Base-by-base conservation (phyloP, 78 protist species). In the Diacronema lutheri region DNA sequence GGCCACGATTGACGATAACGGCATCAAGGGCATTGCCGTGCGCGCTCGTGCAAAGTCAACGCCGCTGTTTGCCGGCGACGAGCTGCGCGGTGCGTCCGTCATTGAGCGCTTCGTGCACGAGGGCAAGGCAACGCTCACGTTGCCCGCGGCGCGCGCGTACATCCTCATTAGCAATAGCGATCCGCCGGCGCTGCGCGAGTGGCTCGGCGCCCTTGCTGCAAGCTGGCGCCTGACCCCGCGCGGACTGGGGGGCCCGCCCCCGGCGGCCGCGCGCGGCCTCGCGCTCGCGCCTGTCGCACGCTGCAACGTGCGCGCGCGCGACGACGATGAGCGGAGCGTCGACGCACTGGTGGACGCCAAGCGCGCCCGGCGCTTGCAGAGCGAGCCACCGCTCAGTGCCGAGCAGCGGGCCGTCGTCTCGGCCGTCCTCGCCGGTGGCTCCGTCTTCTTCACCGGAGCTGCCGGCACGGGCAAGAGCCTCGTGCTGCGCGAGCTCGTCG, bases 361-460 rank as follows among this genome's bases (percentile, higher is more conserved):
- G 66, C 66, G 19, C 33, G 25, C 66, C 31, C 0, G 6, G 25
- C 4, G 25, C 12, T 1, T 29, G 20, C 33, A 60, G 13, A 5
- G 7, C 25, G 7, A 60, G 31, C 66, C 31, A 1, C 33, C 31
- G 66, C 11, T 64, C 71, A 64, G 10, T 40, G 40, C 35, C 29
- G 78, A 71, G 35, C 81, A 74, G 65, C 13, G 12, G 55, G n/a
- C 46, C 7, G 46, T 33, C 33, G 1, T 76, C 14, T 0, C 0
- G 5, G 46, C 19, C 1, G 82, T 23, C 14, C 29, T 1, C 20
- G 25, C 23, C 4, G 90, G 88, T 14, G 50, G 78, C 0, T 78
- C 46, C 50, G 1, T 92, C 68, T 92, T 92, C 90, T 88, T 92
- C 55, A 92, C 95, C 20, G 95, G 95, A 20, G 81, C 46, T 4